Percentiles rank a stretch among this genome's conserved stretches.
phyloP scores from a whole-genome alignment of 441 rosid species.

The Populus hybrid region DNA sequence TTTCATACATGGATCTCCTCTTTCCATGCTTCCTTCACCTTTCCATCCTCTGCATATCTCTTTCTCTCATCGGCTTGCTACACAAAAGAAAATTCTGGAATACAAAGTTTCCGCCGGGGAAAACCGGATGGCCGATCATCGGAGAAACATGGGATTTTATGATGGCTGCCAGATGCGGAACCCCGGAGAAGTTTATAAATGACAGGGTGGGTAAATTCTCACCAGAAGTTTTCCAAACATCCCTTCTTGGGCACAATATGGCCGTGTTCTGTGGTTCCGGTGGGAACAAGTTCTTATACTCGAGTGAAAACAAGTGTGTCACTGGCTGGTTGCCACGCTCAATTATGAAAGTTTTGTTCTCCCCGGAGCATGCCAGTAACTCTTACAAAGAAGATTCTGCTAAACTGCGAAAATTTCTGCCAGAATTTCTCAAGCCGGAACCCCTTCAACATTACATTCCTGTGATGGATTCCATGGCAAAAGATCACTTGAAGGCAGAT shows the following conservation, averaged over 20 bases:
- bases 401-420: conserved; percentile 15
- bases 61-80: conserved; percentile 6
- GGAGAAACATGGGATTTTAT: conserved; percentile 31
- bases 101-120: conserved; percentile 31
- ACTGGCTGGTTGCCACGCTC: conserved; percentile 20
- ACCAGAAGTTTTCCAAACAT: conserved; percentile 30
- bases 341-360: conserved; percentile 19
- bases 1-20: neutral
- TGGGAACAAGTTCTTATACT: conserved; percentile 9
- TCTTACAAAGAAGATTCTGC: conserved; percentile 13
- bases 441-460: conserved; percentile 29
- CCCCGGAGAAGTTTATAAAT: conserved; percentile 29
- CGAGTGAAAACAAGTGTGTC: conserved; percentile 1
- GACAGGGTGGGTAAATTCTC: conserved; percentile 25
- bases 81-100: conserved; percentile 6
- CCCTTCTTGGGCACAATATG: conserved; percentile 28
- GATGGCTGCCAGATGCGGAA: conserved; percentile 18
- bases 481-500: conserved; percentile 22
- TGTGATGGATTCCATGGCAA: conserved; percentile 35
- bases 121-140: conserved; percentile 30
- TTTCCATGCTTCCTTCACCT: conserved; percentile 12
- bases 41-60: conserved; percentile 8
- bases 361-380: neutral
- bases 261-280: conserved; percentile 16
- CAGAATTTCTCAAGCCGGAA: conserved; percentile 31